Base-by-base conservation (phyloP, 768 basidiomycete genomes). In the Termitomyces sp. region DNA sequence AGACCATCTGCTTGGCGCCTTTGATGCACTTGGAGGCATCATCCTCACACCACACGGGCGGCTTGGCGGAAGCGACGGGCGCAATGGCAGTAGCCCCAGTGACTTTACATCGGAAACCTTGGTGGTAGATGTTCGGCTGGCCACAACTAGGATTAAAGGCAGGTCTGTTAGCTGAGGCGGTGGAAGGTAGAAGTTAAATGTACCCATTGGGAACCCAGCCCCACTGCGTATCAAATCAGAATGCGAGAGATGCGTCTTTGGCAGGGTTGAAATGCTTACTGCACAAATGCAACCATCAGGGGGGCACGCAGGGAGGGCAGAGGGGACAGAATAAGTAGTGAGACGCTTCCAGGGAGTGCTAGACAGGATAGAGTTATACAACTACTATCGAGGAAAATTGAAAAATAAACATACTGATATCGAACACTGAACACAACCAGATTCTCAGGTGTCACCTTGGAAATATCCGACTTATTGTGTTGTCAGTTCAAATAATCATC, bases 331-430 rank as follows among this genome's bases (percentile, higher is more conserved):
- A 59, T 80, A 82, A 12, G 63, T 64, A 8, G 74, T 67, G 3
- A 77, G 28, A 28, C 80, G 76, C 64, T 75, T 77, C 78, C 78
- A 82, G 3, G 81, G 80, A 2, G 80, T 81, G 60, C 78, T 80
- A 46, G 15, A 48, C 21, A 11, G 38, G 38, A 40, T 12, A 19
- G 14, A 32, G n/a, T 59, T 15, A 51, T 5, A 48, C 30, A 19
- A 51, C 51, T 12, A 38, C 37, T 19, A 0, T n/a, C 51, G 9
- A 12, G n/a, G n/a, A 22, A 6, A 32, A 40, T 28, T 19, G 17
- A 15, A 45, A n/a, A 43, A 17, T 2, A 40, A 21, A 65, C 74
- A 32, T 53, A 81, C 79, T 78, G 68, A 59, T 78, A 72, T 19
- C 70, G 70, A 49, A 81, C 77, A n/a, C 69, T 67, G 69, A 82